A percentile compares a stretch with the other conserved stretches of the same genome.
Evolutionary conservation across 2,329 filamentous ascomycete genomes (phyloP).

Genomic region (Verticillium dahliae): DNA sequence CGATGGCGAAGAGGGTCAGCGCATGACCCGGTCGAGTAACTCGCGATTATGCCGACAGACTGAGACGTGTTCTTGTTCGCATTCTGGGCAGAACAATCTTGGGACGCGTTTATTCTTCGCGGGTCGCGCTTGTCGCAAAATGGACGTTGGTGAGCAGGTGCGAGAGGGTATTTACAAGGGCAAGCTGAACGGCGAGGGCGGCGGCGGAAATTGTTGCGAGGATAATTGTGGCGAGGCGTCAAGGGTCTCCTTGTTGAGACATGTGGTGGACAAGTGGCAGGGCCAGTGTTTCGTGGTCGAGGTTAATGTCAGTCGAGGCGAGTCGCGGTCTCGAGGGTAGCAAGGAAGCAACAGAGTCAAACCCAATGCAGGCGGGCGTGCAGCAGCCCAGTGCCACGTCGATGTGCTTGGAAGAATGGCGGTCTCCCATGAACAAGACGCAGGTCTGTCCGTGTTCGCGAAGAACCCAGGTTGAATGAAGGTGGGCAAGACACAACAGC

Average conservation of each 20-base stretch:
- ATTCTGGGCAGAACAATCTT: conserved; percentile 10
- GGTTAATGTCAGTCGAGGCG: too few relatives aligned
- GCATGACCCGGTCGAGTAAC: conserved; percentile 4
- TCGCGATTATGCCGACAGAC: conserved; percentile 6
- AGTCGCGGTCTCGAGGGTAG: not conserved
- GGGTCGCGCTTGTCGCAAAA: not conserved
- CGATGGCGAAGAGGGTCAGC: not conserved
- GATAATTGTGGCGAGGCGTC: not conserved
- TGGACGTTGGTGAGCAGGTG: not conserved
- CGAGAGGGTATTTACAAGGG: not conserved
- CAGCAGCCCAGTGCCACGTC: not conserved
- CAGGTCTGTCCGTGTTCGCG: not conserved
- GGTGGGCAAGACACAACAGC: not conserved
- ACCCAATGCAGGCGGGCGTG: not conserved
- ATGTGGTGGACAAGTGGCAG: not conserved
- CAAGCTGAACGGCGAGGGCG: not conserved
- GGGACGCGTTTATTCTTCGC: not conserved
- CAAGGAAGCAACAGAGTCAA: not conserved
- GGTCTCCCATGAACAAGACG: not conserved
- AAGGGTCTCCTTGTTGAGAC: conserved; percentile 1
- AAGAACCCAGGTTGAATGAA: not conserved
- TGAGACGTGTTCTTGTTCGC: conserved; percentile 6
- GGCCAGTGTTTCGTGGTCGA: not conserved
- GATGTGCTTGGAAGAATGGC: not conserved
- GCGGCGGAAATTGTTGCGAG: not conserved